Percentiles rank a stretch among this genome's conserved stretches.
phyloP scores from a whole-genome alignment of 805 yeast species.

The Candida andamanensis region DNA sequence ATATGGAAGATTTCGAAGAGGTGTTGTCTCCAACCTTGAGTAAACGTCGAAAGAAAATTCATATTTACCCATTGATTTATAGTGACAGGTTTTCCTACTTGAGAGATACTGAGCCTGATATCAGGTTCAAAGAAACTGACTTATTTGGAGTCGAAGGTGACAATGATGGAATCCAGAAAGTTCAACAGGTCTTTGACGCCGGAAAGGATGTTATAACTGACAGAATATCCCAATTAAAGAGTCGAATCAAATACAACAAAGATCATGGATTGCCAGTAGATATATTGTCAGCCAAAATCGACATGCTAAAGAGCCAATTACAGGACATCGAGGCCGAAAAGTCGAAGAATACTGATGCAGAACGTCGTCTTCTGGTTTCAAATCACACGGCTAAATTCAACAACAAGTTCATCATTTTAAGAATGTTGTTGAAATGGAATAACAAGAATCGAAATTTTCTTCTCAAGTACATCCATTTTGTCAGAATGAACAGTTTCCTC shows the following conservation, averaged over 20 bases:
- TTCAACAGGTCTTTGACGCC: constrained; percentile 22
- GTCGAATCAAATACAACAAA: constrained; percentile 11
- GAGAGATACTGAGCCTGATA: constrained; percentile 44
- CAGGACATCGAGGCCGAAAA: constrained; percentile 5
- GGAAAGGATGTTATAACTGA: constrained; percentile 21
- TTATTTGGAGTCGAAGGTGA: constrained; percentile 22
- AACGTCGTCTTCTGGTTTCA: constrained; percentile 8
- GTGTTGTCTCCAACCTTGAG: constrained; percentile 40
- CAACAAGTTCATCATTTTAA: constrained; percentile 33
- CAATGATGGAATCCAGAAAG: constrained; percentile 22
- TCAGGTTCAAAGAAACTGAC: constrained; percentile 11
- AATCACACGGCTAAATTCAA: constrained; percentile 19
- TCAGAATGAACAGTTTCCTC: constrained; percentile 23
- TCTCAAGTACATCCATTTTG: constrained; percentile 33
- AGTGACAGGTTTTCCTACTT: constrained; percentile 68
- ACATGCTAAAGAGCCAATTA: constrained; percentile 17
- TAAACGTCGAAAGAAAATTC: constrained; percentile 36
- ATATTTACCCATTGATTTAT: constrained; percentile 56
- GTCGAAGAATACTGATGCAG: constrained; percentile 6
- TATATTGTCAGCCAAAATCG: constrained; percentile 15
- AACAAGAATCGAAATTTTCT: constrained; percentile 28
- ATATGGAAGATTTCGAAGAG: constrained; percentile 57
- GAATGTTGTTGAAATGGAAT: constrained; percentile 41
- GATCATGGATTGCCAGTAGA: constrained; percentile 4
- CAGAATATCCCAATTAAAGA: constrained; percentile 23